Evolutionary conservation across 331 rosid species (phyloP), one percentile per base, ranked within the genome.

Genomic region (Pyracantha coccinea): DNA sequence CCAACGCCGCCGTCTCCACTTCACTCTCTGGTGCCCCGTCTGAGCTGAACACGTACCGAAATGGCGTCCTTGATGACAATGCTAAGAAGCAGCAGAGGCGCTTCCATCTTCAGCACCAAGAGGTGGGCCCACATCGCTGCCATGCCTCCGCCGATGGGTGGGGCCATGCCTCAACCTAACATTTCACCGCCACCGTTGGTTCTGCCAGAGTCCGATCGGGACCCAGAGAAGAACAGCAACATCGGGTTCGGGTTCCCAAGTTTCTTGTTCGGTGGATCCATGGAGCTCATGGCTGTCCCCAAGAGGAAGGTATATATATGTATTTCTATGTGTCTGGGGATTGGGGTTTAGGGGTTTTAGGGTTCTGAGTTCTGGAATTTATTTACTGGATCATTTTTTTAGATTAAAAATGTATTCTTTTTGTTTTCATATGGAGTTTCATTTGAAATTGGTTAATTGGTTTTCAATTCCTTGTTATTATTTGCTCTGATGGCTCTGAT

Each of bases 231-330:
- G 17, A 62, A 75, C 20, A 29, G 7, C 7, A 23, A 20, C 62
- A 6, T 59, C 41, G 82, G 74, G 1, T 85, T 87, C 73, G 87
- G 77, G 61, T 78, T 86, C 79, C 90, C 88, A 2, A 85, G 76
- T 75, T 85, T 85, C 80, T 59, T 83, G 13, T 83, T 77, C 68
- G 84, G 78, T 17, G 96, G 88, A 47, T 85, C 93, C 24, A 89
- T 94, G 93, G 97, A 94, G 79, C 97, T 94, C 78, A 90, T 94
- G 99, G 96, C 89, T 77, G 97, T 87, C 70, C 99, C 97, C 6
- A 92, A 88, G 82, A 80, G 70, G 58, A 90, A 87, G 97, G 85
- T 85, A 71, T n/a, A 16, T 0, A 8, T 55, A 69, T 17, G 32
- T 25, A 8, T 55, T 6, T 13, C 17, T 32, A 35, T 61, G 8